Conservation (phyloP, 1,284 basidiomycete species). For the Ustilago esculenta region DNA sequence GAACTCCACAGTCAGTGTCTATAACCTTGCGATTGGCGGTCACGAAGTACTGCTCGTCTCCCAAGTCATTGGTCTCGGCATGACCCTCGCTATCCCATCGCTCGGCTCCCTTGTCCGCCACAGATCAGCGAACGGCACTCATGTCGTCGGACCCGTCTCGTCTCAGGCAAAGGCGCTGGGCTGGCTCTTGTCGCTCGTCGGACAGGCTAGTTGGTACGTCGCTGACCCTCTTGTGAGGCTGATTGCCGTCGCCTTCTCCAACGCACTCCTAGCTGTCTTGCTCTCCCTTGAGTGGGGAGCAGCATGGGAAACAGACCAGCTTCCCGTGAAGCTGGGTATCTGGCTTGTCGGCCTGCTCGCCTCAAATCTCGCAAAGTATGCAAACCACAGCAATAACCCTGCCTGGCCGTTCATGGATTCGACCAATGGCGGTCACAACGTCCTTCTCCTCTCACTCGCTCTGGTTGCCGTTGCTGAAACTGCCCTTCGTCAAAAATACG, state of each 20-base stretch:
- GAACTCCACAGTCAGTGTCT: constrained; percentile 50
- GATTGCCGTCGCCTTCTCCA: constrained; percentile 39
- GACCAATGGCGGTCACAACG: constrained; percentile 61
- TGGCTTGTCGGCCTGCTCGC: constrained; percentile 59
- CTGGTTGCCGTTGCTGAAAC: constrained; percentile 30
- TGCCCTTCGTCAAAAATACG: constrained; percentile 22
- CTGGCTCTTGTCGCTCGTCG: constrained; percentile 41
- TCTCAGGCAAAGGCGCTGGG: constrained; percentile 24
- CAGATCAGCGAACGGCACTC: constrained; percentile 12
- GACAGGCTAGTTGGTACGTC: constrained; percentile 49
- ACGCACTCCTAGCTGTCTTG: constrained; percentile 39
- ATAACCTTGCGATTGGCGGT: constrained; percentile 60
- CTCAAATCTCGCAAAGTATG: constrained; percentile 56
- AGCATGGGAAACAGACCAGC: constrained; percentile 54
- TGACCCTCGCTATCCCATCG: constrained; percentile 35
- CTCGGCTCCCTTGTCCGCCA: constrained; percentile 25
- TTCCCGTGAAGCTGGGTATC: constrained; percentile 33
- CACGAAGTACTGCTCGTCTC: constrained; percentile 59
- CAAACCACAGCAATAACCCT: constrained; percentile 64
- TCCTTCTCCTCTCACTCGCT: constrained; percentile 39
- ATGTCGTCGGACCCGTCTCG: constrained; percentile 30
- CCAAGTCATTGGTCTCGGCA: constrained; percentile 46
- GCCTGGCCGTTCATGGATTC: constrained; percentile 60
- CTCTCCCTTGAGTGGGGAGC: constrained; percentile 55
- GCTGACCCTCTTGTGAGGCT: constrained; percentile 40